These are phyloP conservation scores for Linderniella brevidens DNA, from an alignment of 257 asterid genomes.

Conservation along the genomic window DNA sequence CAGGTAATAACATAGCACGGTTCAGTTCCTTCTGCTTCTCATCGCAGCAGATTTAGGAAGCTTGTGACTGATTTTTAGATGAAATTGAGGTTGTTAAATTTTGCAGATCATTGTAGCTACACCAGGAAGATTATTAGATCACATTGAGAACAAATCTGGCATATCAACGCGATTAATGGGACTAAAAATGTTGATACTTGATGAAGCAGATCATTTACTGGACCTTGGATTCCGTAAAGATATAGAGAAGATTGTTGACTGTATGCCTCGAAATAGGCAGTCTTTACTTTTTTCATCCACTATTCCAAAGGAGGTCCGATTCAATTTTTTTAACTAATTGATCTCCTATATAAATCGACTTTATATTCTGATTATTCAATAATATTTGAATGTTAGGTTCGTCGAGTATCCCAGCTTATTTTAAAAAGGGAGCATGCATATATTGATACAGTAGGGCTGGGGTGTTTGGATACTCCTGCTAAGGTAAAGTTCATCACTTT, in stretches of 20 bases:
- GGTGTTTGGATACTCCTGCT: conserved; percentile 47
- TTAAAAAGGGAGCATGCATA: conserved; percentile 66
- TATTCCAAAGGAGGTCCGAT: conserved; percentile 68
- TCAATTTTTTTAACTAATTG: background rate
- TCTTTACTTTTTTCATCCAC: conserved; percentile 81
- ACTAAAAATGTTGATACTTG: conserved; percentile 77
- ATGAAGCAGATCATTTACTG: conserved; percentile 81
- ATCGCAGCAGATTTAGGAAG: too few species aligned
- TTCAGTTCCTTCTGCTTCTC: too few species aligned
- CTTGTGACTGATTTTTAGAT: too few species aligned
- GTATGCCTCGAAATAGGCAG: conserved; percentile 83
- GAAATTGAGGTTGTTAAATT: conserved; percentile 6
- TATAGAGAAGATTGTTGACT: conserved; percentile 80
- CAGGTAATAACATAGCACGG: conserved; percentile 34
- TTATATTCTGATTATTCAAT: background rate
- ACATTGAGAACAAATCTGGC: conserved; percentile 84
- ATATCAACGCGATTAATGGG: conserved; percentile 81
- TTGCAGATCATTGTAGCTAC: conserved; percentile 86
- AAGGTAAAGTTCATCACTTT: conserved; percentile 26
- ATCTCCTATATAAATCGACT: background rate
- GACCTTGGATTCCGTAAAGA: conserved; percentile 87
- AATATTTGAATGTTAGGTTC: conserved; percentile 44
- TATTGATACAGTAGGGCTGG: conserved; percentile 64
- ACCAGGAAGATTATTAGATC: conserved; percentile 94
- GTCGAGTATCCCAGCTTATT: conserved; percentile 80